Evolutionary conservation across 768 basidiomycete species (phyloP).

Genomic region (Ramaria sp.): DNA sequence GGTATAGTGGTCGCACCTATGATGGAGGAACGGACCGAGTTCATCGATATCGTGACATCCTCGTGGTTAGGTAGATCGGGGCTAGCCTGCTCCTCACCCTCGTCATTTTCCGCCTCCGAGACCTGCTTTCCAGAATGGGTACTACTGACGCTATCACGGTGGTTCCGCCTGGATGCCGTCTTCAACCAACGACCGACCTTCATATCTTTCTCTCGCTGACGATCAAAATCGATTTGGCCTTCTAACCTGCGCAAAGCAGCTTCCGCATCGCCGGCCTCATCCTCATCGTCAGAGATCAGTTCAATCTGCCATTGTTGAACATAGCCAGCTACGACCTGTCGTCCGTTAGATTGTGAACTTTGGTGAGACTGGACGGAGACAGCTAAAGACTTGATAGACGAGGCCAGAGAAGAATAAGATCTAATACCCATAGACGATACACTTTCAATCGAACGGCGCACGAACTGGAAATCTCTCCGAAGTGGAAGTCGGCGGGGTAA

Average conservation of each 20-base stretch:
- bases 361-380: background rate
- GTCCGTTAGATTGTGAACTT: background rate
- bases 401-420: slow-evolving; percentile 48
- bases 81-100: background rate
- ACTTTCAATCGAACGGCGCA: slow-evolving; percentile 53
- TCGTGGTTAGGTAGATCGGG: background rate
- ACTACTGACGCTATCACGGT: background rate
- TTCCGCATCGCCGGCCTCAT: slow-evolving; percentile 63
- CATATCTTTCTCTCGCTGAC: slow-evolving; percentile 55
- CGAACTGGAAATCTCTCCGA: slow-evolving; percentile 74
- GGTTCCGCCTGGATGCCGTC: slow-evolving; percentile 32
- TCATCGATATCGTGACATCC: background rate
- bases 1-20: too few species aligned
- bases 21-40: background rate
- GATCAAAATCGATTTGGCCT: slow-evolving; percentile 70
- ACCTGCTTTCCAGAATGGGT: background rate
- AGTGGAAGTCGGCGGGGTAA: slow-evolving; percentile 51
- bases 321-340: background rate
- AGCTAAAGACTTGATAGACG: slow-evolving; percentile 19
- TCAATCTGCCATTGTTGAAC: slow-evolving; percentile 52
- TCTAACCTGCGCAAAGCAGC: slow-evolving; percentile 73
- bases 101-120: slow-evolving; percentile 5
- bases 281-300: slow-evolving; percentile 64
- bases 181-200: slow-evolving; percentile 81
- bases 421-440: slow-evolving; percentile 71